Evolutionary conservation across 306 rosid species (phyloP).

Genomic region (Begonia loranthoides): DNA sequence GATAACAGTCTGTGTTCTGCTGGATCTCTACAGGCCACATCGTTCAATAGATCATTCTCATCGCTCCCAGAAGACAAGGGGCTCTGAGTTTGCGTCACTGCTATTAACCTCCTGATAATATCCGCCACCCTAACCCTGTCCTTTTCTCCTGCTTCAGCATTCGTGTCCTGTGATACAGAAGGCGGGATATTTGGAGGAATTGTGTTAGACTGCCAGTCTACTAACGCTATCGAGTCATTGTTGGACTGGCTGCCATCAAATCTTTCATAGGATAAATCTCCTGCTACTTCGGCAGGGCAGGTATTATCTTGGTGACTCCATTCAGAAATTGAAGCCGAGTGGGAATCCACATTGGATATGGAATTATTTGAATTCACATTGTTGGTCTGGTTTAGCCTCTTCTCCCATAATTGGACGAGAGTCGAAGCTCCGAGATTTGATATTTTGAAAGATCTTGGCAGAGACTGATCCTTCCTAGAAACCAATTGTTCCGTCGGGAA

Average conservation of each 20-base stretch:
- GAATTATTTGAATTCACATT: slow-evolving; percentile 5
- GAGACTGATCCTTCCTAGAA: too few relatives aligned
- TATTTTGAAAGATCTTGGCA: neutral
- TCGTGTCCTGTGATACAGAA: slow-evolving; percentile 14
- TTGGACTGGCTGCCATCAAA: slow-evolving; percentile 12
- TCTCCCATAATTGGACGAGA: slow-evolving; percentile 88
- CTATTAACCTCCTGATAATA: slow-evolving; percentile 44
- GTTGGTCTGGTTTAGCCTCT: slow-evolving; percentile 37
- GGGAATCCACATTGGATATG: neutral
- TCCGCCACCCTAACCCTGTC: slow-evolving; percentile 61
- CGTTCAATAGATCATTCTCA: slow-evolving; percentile 22
- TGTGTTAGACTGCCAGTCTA: slow-evolving; percentile 34
- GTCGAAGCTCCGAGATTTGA: slow-evolving; percentile 57
- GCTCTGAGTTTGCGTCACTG: slow-evolving; percentile 20
- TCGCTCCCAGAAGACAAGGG: slow-evolving; percentile 3
- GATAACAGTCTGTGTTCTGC: slow-evolving; percentile 15
- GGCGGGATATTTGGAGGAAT: slow-evolving; percentile 18
- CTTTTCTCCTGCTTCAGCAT: slow-evolving; percentile 26
- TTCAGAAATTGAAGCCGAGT: neutral
- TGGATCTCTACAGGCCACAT: slow-evolving; percentile 19
- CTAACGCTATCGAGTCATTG: slow-evolving; percentile 13
- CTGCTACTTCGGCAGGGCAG: slow-evolving; percentile 10
- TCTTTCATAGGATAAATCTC: slow-evolving; percentile 21
- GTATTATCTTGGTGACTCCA: slow-evolving; percentile 9
- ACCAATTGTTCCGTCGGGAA: too few relatives aligned